Conservation (phyloP, 2,329 filamentous ascomycete species). For the Ascochyta fabae region DNA sequence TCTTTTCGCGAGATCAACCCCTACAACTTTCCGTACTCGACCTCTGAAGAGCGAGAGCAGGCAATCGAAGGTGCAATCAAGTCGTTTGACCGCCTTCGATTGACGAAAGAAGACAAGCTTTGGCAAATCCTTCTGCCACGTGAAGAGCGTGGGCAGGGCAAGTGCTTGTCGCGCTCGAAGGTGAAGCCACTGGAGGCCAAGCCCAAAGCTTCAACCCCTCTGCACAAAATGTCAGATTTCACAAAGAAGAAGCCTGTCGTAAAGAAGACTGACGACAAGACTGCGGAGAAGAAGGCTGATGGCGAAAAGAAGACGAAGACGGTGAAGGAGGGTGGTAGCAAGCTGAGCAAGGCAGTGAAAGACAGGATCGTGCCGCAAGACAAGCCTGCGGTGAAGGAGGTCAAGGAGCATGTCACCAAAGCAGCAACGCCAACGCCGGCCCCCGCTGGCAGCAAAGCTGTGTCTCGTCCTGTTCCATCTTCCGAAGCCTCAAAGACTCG, state of each 20-base stretch:
- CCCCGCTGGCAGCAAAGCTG: conserved; percentile 24
- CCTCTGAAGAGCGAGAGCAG: conserved; percentile 61
- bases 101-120: conserved; percentile 65
- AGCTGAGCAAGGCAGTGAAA: conserved; percentile 36
- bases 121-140: conserved; percentile 68
- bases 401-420: conserved; percentile 33
- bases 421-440: conserved; percentile 18
- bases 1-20: conserved; percentile 67
- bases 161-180: conserved; percentile 65
- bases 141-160: conserved; percentile 67
- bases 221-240: conserved; percentile 50
- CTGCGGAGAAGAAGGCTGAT: conserved; percentile 36
- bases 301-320: conserved; percentile 34
- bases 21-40: conserved; percentile 66
- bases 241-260: conserved; percentile 52
- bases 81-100: conserved; percentile 67
- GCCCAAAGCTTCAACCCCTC: conserved; percentile 42
- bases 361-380: conserved; percentile 29
- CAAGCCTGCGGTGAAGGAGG: conserved; percentile 30
- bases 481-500: conserved; percentile 35
- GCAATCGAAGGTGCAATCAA: conserved; percentile 68
- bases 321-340: conserved; percentile 30
- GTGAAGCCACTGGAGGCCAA: conserved; percentile 52
- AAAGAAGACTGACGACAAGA: conserved; percentile 54
- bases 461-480: conserved; percentile 28